A percentile compares a stretch with the other conserved stretches of the same genome.
Evolutionary conservation across 2,329 filamentous ascomycete genomes (phyloP).

Genomic region (Sphaerulina musiva): DNA sequence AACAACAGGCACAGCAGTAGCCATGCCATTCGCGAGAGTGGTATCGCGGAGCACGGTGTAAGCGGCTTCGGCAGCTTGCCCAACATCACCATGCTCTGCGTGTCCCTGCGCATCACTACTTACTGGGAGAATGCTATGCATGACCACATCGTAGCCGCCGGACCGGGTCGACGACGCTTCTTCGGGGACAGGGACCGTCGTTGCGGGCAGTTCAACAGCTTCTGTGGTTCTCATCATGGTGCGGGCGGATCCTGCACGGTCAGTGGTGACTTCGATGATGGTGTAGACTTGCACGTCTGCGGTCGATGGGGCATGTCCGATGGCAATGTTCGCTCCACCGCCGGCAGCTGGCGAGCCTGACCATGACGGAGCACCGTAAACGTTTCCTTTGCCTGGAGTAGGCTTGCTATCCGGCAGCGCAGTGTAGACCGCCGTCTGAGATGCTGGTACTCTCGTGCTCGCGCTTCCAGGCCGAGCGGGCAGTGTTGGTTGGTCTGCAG

Average conservation of each 20-base stretch:
- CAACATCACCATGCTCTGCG: neutral
- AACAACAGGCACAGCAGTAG: neutral
- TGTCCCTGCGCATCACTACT: neutral
- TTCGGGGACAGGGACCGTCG: neutral
- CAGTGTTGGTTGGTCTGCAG: slow-evolving; percentile 6
- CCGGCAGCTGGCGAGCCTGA: neutral
- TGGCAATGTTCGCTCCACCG: neutral
- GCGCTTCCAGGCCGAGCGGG: slow-evolving; percentile 10
- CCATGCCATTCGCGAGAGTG: neutral
- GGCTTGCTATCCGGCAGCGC: slow-evolving; percentile 4
- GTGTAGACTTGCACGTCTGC: neutral
- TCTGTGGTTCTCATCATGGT: slow-evolving; percentile 1
- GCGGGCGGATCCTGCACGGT: neutral
- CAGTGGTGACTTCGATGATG: slow-evolving; percentile 1
- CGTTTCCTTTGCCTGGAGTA: neutral
- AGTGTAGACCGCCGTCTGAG: slow-evolving; percentile 2
- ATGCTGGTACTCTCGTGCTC: neutral
- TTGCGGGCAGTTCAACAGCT: neutral
- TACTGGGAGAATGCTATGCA: neutral
- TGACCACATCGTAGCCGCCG: neutral
- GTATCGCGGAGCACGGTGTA: slow-evolving; percentile 1
- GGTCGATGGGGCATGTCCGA: neutral
- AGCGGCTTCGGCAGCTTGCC: neutral
- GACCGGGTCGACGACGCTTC: neutral
- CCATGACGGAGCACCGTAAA: neutral